A percentile compares a stretch with the other conserved stretches of the same genome.
These are phyloP conservation scores for Acanthamoeba royreba DNA, from an alignment of 208 protist genomes.

Conservation along the genomic window DNA sequence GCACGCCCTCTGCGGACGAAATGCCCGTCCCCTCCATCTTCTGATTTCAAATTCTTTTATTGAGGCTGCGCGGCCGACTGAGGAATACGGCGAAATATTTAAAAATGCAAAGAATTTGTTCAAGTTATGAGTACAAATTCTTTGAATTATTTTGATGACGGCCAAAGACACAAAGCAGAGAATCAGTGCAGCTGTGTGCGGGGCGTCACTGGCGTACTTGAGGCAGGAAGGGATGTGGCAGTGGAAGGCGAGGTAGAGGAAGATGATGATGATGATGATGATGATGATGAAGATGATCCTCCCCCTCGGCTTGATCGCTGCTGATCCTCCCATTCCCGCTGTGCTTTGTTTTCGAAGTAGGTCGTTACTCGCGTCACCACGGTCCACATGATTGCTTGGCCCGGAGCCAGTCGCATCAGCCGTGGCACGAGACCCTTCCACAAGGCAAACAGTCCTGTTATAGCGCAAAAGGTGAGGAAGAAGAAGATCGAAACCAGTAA, in stretches of 20 bases:
- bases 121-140: no score
- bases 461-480: no score
- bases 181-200: no score
- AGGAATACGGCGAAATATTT: no score
- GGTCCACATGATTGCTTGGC: slow-evolving; percentile 36
- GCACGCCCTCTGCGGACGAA: no score
- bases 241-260: background rate
- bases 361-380: slow-evolving; percentile 18
- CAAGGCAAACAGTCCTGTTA: background rate
- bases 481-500: background rate
- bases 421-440: slow-evolving; percentile 20
- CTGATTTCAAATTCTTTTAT: no score
- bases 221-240: background rate
- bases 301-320: background rate
- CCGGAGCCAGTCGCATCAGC: slow-evolving; percentile 21
- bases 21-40: no score
- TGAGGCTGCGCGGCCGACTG: no score
- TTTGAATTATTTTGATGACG: no score
- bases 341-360: background rate
- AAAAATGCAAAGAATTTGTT: no score
- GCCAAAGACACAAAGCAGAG: no score
- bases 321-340: background rate
- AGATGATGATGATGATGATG: background rate
- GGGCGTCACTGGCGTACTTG: no score
- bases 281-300: background rate